Evolutionary conservation across 139 green algal species (phyloP).

Genomic region (Tetradesmus lagerheimii): DNA sequence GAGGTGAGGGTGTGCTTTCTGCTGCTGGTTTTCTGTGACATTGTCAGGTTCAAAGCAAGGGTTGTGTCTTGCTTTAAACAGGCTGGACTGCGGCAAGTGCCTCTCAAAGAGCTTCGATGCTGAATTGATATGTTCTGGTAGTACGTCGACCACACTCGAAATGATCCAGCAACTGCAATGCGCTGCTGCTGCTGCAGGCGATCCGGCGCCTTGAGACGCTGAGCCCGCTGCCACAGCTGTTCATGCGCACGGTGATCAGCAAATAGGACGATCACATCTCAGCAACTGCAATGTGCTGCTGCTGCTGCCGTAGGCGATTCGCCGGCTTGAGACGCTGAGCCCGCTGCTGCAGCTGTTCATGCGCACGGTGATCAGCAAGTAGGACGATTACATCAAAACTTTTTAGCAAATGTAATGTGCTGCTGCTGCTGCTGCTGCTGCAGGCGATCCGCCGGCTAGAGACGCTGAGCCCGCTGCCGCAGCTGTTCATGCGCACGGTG

Average conservation of each 20-base stretch:
- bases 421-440: slow-evolving; percentile 41
- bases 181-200: slow-evolving; percentile 36
- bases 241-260: slow-evolving; percentile 82
- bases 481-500: slow-evolving; percentile 80
- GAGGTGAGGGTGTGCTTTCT: no score
- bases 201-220: slow-evolving; percentile 59
- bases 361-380: no score
- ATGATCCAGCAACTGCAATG: neutral
- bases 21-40: no score
- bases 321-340: slow-evolving; percentile 55
- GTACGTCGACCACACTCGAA: no score
- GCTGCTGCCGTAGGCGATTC: slow-evolving; percentile 40
- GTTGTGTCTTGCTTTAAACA: no score
- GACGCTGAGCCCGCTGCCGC: slow-evolving; percentile 61
- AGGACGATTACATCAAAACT: slow-evolving; percentile 69
- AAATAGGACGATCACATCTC: no score
- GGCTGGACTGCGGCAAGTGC: no score
- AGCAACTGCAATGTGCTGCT: slow-evolving; percentile 27
- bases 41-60: no score
- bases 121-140: no score
- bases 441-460: slow-evolving; percentile 60
- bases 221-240: slow-evolving; percentile 69
- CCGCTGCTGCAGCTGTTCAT: slow-evolving; percentile 79
- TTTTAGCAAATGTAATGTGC: neutral
- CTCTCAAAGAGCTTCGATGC: no score